Base-by-base conservation (phyloP, 2,329 filamentous ascomycete genomes). In the Epichloe bromicola region DNA sequence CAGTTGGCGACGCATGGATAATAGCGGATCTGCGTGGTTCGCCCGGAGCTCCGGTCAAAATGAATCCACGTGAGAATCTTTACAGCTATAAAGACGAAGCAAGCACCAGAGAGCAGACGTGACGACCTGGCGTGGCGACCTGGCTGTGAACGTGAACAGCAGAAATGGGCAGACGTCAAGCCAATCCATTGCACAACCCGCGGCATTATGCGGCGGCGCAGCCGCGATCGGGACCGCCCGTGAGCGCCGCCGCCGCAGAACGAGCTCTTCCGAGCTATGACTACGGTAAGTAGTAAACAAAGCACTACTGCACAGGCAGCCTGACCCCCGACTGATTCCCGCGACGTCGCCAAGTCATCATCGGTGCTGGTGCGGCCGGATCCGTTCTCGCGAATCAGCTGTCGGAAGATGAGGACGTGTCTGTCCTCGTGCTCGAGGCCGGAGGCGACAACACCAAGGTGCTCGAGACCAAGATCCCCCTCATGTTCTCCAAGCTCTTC, bases 381-480 rank as follows among this genome's bases (percentile, higher is more conserved):
- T 54, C 60, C n/a, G 61, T 65, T 12, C 56, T 65, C 36, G 63
- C 61, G 14, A 58, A 55, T 47, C 58, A 60, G 48, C 58, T 63
- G 11, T 61, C 59, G 14, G 57, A 63, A 40, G 57, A 64, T 48
- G 45, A 49, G 4, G 45, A 54, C 46, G 52, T 56, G 19, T 52
- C 53, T 11, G 56, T 57, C 17, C 53, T 58, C 14, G 38, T 57
- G 12, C 55, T 58, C 33, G 55, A 58, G 47, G 55, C 56, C 8
- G 51, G 51, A 8, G 56, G 56, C 38, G 53, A 52, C 39, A 50
- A 56, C 38, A 50, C 47, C 43, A 55, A 55, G 19, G 51, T 56
- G 12, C 47, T 57, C 36, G 56, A 53, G 49, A 39, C 51, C 42
- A 56, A 52, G 38, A 23, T 56, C n/a, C 56, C 56, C 10, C 46